Conservation (phyloP, 2,329 filamentous ascomycete species). For the Colletotrichum sp. region DNA sequence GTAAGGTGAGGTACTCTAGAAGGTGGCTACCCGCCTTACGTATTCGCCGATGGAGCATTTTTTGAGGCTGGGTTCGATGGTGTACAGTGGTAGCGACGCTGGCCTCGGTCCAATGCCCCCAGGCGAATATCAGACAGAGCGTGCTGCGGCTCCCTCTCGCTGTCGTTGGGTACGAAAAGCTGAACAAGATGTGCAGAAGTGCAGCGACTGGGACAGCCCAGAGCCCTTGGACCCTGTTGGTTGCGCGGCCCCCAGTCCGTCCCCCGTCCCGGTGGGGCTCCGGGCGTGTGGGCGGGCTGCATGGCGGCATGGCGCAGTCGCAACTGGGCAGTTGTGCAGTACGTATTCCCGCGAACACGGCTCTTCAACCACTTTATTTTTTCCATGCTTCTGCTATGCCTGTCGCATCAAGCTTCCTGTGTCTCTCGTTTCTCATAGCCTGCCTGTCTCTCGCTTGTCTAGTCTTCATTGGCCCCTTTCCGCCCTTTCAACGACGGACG, state of each 20-base stretch:
- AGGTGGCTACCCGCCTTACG: neutral
- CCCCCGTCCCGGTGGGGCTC: slow-evolving; percentile 1
- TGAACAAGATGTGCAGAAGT: neutral
- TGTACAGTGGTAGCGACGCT: neutral
- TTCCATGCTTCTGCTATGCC: neutral
- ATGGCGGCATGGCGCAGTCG: slow-evolving; percentile 19
- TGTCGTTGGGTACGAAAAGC: neutral
- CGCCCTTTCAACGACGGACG: neutral
- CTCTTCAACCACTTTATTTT: neutral
- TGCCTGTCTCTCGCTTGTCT: neutral
- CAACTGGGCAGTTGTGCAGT: neutral
- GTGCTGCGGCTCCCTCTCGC: neutral
- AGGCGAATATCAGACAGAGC: neutral
- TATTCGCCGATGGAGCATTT: neutral
- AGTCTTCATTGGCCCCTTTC: neutral
- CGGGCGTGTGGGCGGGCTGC: slow-evolving; percentile 16
- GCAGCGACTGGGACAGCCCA: neutral
- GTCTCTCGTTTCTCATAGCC: neutral
- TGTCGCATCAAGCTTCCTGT: neutral
- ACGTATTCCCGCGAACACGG: neutral
- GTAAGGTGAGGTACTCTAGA: neutral
- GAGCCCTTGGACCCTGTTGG: slow-evolving; percentile 17
- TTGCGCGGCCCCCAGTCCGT: slow-evolving; percentile 13
- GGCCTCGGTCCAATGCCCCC: neutral
- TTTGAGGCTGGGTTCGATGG: neutral